Evolutionary conservation across 371 early-diverging fungal species (phyloP), one percentile per base, ranked within the genome.

Genomic region (Apophysomyces trapeziformis): DNA sequence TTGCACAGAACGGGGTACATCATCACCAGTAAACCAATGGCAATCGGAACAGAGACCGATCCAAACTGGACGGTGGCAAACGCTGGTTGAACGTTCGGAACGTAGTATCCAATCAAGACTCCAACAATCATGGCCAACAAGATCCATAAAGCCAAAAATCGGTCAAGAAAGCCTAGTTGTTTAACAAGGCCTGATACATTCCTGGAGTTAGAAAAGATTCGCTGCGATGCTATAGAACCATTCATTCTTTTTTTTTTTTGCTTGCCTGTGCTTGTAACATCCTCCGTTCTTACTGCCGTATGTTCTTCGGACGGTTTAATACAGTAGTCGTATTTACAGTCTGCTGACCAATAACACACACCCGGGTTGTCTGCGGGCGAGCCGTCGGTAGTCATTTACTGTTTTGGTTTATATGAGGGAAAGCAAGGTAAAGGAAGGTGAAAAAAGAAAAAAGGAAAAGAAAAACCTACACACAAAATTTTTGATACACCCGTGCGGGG

Each of bases 1-100:
- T 87, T 86, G 60, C 89, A 88, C 8, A 92, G 77, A 7, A 92
- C 89, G 1, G 92, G 92, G 54, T 88, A 89, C 90, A 92, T 92
- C 90, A 90, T 90, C 21, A 79, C 61, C 5, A 89, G 74, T 41
- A 92, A 66, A 0, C 90, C 91, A 38, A 90, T 69, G 21, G 87
- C 84, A 43, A 90, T 87, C 0, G 92, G 90, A 2, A 90, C 72
- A 6, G 89, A 89, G 0, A 92, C 92, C 9, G 82, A 85, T n/a
- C 78, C 87, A 59, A 92, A 76, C 45, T 80, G 77, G 11, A 83
- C 83, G 0, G 83, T 80, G 39, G 79, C 75, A 62, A 90, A 79
- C 0, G 81, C 79, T 11, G 64, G n/a, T 45, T 82, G 79, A 2
- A 87, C 89, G 38, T 73, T 58, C 9, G 89, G 89, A 1, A 85